These are phyloP conservation scores for Trichoderma koningiopsis DNA, from an alignment of 2,329 filamentous ascomycete species.

Conservation along the genomic window DNA sequence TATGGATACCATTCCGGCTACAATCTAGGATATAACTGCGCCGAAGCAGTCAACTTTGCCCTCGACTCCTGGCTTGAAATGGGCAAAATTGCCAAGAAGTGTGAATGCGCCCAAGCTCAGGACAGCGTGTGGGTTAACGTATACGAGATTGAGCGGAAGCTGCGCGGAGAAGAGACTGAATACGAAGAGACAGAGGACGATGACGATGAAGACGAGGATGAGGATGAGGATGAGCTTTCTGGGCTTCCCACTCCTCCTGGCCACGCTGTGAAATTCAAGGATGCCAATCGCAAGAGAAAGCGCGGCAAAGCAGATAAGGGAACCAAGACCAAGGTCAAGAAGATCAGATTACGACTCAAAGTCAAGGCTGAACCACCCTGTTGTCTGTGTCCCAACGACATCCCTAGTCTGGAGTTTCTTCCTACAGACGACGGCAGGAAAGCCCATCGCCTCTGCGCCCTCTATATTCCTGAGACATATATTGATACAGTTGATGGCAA, in stretches of 20 bases:
- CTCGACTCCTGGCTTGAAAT: conserved; percentile 94
- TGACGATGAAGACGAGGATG: conserved; percentile 65
- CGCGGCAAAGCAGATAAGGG: conserved; percentile 41
- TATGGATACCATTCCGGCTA: conserved; percentile 99
- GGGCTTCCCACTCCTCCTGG: conserved; percentile 79
- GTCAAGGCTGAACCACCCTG: conserved; percentile 76
- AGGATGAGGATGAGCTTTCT: conserved; percentile 61
- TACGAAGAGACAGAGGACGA: conserved; percentile 73
- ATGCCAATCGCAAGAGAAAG: conserved; percentile 64
- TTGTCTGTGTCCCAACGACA: conserved; percentile 88
- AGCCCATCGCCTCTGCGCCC: conserved; percentile 84
- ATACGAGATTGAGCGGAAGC: conserved; percentile 89
- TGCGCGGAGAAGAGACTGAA: conserved; percentile 85
- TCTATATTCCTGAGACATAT: conserved; percentile 90
- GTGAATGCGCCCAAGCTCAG: conserved; percentile 89
- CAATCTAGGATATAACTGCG: conserved; percentile 97
- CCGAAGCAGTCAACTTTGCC: conserved; percentile 97
- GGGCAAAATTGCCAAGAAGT: conserved; percentile 94
- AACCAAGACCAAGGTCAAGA: conserved; percentile 66
- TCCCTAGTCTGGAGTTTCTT: conserved; percentile 78
- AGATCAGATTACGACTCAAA: conserved; percentile 76
- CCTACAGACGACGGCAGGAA: conserved; percentile 84
- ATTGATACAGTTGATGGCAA: conserved; percentile 71
- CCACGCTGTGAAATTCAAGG: conserved; percentile 68
- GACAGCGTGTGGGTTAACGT: conserved; percentile 99